Evolutionary conservation across 192 early-diverging fungal species (phyloP).

Genomic region (Coemansia nantahalensis): DNA sequence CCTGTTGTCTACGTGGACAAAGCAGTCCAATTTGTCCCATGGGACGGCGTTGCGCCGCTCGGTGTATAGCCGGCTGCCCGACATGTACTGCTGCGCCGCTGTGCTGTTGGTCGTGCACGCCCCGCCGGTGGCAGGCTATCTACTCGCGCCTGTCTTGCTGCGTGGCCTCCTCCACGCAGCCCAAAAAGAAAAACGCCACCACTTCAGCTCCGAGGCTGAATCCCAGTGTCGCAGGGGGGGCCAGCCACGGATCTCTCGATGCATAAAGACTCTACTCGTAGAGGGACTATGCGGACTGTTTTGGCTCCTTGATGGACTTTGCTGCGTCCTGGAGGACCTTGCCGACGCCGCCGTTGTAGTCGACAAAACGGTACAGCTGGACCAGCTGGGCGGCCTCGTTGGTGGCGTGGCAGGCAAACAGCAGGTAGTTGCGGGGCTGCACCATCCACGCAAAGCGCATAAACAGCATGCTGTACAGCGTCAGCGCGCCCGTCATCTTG

Average conservation of each 20-base stretch:
- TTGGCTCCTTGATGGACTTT: conserved; percentile 16
- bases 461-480: conserved; percentile 86
- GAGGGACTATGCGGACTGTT: not conserved
- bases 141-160: conserved; percentile 15
- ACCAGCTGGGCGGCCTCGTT: conserved; percentile 88
- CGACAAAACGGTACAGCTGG: conserved; percentile 81
- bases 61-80: conserved; percentile 21
- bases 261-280: too few species aligned
- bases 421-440: conserved; percentile 81
- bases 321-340: conserved; percentile 31
- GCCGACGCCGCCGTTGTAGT: conserved; percentile 60
- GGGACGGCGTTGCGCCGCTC: conserved; percentile 45
- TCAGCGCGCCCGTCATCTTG: conserved; percentile 91
- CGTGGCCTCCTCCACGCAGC: too few species aligned
- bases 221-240: too few species aligned
- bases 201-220: too few species aligned
- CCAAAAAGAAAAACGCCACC: too few species aligned
- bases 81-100: conserved; percentile 27
- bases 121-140: conserved; percentile 24
- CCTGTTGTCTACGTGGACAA: conserved; percentile 20
- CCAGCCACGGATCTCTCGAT: too few species aligned
- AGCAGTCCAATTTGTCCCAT: conserved; percentile 34
- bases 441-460: conserved; percentile 97
- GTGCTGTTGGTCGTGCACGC: conserved; percentile 17
- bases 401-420: conserved; percentile 91